These are phyloP conservation scores for Daedaleopsis sinensis DNA, from an alignment of 768 basidiomycete species.

Conservation along the genomic window DNA sequence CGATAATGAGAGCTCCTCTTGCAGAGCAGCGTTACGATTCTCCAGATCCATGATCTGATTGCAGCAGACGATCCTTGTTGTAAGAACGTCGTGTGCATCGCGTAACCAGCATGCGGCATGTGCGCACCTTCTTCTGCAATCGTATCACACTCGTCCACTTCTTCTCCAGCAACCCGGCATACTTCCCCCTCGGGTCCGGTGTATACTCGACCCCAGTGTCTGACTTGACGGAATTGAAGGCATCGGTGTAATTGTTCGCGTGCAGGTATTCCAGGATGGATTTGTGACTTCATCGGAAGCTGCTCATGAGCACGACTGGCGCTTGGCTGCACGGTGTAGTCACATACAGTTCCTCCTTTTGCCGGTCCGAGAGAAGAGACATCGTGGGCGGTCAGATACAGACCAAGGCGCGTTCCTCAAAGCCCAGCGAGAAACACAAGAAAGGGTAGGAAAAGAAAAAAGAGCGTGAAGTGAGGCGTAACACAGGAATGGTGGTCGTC, in stretches of 20 bases:
- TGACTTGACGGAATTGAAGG: conserved; percentile 60
- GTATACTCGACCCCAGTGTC: conserved; percentile 63
- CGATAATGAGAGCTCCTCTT: conserved; percentile 65
- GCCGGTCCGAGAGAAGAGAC: conserved; percentile 49
- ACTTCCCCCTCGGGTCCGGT: conserved; percentile 86
- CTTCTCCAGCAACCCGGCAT: conserved; percentile 89
- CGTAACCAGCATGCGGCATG: background rate
- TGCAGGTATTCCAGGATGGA: conserved; percentile 81
- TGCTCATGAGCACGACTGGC: conserved; percentile 15
- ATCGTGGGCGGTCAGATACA: conserved; percentile 27
- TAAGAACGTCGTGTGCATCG: background rate
- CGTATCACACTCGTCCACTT: conserved; percentile 98
- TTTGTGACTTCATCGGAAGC: conserved; percentile 57
- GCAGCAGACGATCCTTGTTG: background rate
- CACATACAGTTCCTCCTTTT: conserved; percentile 51
- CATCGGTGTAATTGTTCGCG: conserved; percentile 62
- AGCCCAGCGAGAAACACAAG: background rate
- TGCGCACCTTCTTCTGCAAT: conserved; percentile 86
- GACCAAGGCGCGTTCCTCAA: background rate
- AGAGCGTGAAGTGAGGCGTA: conserved; percentile 18
- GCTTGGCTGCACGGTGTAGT: conserved; percentile 4
- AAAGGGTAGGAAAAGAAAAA: conserved; percentile 5
- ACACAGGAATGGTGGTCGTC: conserved; percentile 13
- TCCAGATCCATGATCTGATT: conserved; percentile 93
- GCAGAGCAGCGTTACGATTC: conserved; percentile 74